Base-by-base conservation (phyloP, 306 rosid genomes). In the Urtica urens region DNA sequence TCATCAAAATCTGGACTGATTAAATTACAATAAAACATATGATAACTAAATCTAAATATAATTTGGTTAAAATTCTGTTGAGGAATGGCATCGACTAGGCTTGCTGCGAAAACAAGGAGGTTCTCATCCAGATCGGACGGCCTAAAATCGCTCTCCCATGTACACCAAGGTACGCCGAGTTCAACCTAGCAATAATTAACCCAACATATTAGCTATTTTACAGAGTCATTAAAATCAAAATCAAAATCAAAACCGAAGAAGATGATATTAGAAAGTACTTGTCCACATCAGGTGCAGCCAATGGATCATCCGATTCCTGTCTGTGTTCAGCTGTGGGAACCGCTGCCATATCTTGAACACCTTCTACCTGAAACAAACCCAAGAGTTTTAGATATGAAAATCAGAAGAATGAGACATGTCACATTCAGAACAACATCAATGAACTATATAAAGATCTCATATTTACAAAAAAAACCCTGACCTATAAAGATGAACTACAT, bases 271-370 rank as follows among this genome's bases (percentile, higher is more conserved):
- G 4, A 21, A 18, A 23, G 43, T 72, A 77, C 93, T 59, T 74
- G 15, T 86, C 93, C 3, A 86, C 96, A 55, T 88, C 95, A 23
- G 95, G 97, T 50, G 84, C 53, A 28, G 72, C 82, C 54, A 85
- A 51, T 30, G 92, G 82, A 60, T 85, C 94, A 60, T 85, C 82
- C 55, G 69, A 70, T 62, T 90, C 95, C 58, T 90, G 94, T 53
- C 76, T 69, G 38, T 68, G 76, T 38, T 80, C 88, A 9, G 67
- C 58, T 41, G 75, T 34, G 19, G 84, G 94, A 45, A 52, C 52
- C 29, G 73, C 73, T 9, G 79, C 65, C 67, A 75, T 46, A 49
- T 90, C 95, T 72, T 81, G 99, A 55, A 63, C 79, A 48, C 92
- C 95, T 46, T 85, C 95, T 52, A 79, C 85, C 99, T 90, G 66